phyloP scores from a whole-genome alignment of 2,329 filamentous ascomycete genomes.

The Phoma sp. region DNA sequence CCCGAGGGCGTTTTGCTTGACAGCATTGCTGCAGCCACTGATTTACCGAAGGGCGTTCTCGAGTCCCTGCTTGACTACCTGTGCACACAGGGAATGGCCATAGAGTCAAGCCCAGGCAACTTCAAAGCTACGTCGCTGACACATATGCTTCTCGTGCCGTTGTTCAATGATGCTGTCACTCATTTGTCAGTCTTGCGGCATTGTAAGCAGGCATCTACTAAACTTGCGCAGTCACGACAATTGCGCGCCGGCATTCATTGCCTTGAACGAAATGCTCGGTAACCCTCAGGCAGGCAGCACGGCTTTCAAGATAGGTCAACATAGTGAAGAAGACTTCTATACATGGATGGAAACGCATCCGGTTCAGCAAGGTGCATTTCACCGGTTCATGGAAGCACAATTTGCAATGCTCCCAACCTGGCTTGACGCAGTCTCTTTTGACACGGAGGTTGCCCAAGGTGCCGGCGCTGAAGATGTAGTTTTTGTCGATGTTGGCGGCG shows the following conservation, averaged over 20 bases:
- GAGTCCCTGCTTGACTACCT: slow-evolving; percentile 6
- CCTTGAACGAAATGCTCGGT: not conserved
- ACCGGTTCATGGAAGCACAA: slow-evolving; percentile 7
- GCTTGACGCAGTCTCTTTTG: slow-evolving; percentile 8
- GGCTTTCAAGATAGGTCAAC: slow-evolving; percentile 3
- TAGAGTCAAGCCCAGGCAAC: not conserved
- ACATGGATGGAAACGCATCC: slow-evolving; percentile 12
- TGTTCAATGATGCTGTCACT: slow-evolving; percentile 12
- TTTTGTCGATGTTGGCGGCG: slow-evolving; percentile 12
- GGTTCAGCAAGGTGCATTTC: slow-evolving; percentile 9
- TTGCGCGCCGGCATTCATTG: slow-evolving; percentile 5
- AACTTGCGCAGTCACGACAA: slow-evolving; percentile 5
- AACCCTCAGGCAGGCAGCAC: not conserved
- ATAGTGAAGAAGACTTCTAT: slow-evolving; percentile 7
- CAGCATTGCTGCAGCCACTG: not conserved
- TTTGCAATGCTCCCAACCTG: slow-evolving; percentile 1
- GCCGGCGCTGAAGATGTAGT: not conserved
- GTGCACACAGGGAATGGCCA: slow-evolving; percentile 3
- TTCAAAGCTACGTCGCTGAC: slow-evolving; percentile 8
- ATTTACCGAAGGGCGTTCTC: not conserved
- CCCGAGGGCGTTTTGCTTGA: not conserved
- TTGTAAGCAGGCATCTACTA: not conserved
- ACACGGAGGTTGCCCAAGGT: not conserved
- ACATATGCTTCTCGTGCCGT: slow-evolving; percentile 7
- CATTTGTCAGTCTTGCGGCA: not conserved